Conservation (phyloP, 1,284 basidiomycete species). For the Ganoderma leucocontextum region DNA sequence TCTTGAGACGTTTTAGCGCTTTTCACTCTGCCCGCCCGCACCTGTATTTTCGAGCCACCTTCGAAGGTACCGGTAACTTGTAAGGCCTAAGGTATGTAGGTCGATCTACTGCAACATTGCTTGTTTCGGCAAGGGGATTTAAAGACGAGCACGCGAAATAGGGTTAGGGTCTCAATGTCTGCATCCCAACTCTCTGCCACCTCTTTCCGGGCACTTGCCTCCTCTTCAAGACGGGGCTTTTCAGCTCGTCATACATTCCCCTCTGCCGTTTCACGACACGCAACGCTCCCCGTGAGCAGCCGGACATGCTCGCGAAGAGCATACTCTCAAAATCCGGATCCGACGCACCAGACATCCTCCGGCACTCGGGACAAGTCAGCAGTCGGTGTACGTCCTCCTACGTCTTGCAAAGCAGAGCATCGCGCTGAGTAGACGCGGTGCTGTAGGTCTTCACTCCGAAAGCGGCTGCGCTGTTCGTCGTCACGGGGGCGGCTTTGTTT, state of each 20-base stretch:
- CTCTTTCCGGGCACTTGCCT: conserved; percentile 19
- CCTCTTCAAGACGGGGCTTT: conserved; percentile 15
- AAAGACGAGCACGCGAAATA: conserved; percentile 10
- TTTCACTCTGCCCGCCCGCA: neutral
- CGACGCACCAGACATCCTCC: conserved; percentile 34
- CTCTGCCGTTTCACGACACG: too few relatives aligned
- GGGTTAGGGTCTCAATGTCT: conserved; percentile 32
- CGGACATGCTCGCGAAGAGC: conserved; percentile 13
- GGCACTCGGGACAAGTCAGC: conserved; percentile 50
- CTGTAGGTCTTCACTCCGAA: conserved; percentile 88
- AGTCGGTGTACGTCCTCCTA: conserved; percentile 47
- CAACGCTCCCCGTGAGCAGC: neutral
- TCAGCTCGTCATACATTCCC: conserved; percentile 12
- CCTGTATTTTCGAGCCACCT: neutral
- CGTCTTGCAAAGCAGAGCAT: conserved; percentile 14
- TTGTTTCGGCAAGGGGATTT: neutral
- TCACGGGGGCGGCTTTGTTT: conserved; percentile 84
- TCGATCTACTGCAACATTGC: neutral
- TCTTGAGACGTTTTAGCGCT: too few relatives aligned
- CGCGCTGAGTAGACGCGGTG: neutral
- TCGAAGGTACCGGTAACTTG: too few relatives aligned
- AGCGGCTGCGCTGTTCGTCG: conserved; percentile 84
- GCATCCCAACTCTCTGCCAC: conserved; percentile 23
- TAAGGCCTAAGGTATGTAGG: neutral
- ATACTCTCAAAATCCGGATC: conserved; percentile 33